Conservation (phyloP, 2,329 filamentous ascomycete species). For the Penicillium sp. region DNA sequence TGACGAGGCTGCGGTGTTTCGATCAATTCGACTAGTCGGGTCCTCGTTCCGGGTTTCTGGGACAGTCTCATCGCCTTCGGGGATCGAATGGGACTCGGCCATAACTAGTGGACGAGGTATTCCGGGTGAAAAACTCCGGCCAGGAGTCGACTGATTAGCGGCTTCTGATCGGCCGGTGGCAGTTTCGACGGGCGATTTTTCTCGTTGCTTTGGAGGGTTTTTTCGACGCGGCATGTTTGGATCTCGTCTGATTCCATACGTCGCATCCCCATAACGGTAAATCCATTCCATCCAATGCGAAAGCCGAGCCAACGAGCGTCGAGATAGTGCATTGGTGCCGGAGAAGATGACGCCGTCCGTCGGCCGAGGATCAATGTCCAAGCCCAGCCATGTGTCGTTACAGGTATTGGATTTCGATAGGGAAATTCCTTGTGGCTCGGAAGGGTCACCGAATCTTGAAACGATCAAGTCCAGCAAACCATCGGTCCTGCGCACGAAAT, state of each 20-base stretch:
- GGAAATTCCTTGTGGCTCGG: slow-evolving; percentile 26
- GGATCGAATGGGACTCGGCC: slow-evolving; percentile 17
- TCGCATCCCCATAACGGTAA: slow-evolving; percentile 73
- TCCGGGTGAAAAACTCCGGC: slow-evolving; percentile 31
- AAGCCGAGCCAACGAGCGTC: slow-evolving; percentile 64
- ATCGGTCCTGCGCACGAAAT: slow-evolving; percentile 70
- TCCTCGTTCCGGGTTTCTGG: slow-evolving; percentile 14
- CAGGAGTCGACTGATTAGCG: slow-evolving; percentile 15
- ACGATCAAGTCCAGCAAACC: slow-evolving; percentile 85
- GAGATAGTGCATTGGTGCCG: slow-evolving; percentile 67
- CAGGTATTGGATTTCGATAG: slow-evolving; percentile 13
- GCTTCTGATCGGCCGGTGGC: slow-evolving; percentile 2
- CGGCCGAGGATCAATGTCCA: slow-evolving; percentile 59
- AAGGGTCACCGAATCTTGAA: slow-evolving; percentile 68
- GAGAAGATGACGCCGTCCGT: slow-evolving; percentile 84
- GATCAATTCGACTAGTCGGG: slow-evolving; percentile 16
- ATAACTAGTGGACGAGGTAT: slow-evolving; percentile 43
- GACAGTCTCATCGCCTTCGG: slow-evolving; percentile 10
- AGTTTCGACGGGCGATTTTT: slow-evolving; percentile 14
- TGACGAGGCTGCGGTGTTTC: slow-evolving; percentile 24
- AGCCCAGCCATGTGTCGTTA: slow-evolving; percentile 64
- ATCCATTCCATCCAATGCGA: slow-evolving; percentile 85
- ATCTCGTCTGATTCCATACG: slow-evolving; percentile 79
- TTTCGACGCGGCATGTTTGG: slow-evolving; percentile 59
- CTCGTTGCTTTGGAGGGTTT: slow-evolving; percentile 32